These are phyloP conservation scores for Mucor indicus DNA, from an alignment of 371 early-diverging fungal species.

Conservation along the genomic window DNA sequence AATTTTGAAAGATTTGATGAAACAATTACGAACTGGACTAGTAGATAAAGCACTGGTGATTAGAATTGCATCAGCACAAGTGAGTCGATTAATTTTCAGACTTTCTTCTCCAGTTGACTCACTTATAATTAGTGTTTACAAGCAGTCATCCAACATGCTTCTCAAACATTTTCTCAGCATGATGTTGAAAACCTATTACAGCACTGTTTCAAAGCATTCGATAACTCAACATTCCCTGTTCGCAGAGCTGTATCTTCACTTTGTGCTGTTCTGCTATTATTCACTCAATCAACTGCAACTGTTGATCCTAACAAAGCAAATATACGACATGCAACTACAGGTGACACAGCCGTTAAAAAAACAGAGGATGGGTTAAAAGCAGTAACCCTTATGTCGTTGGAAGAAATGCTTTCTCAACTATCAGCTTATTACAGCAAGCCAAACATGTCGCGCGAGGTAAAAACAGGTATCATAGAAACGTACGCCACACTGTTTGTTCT, in stretches of 20 bases:
- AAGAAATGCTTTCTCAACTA: slow-evolving; percentile 69
- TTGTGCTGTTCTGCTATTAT: slow-evolving; percentile 57
- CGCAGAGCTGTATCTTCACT: slow-evolving; percentile 66
- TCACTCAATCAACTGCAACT: slow-evolving; percentile 48
- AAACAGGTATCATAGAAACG: slow-evolving; percentile 78
- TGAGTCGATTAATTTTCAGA: slow-evolving; percentile 28
- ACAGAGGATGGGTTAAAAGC: slow-evolving; percentile 24
- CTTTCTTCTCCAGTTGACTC: too few relatives aligned
- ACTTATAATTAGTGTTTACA: slow-evolving; percentile 54
- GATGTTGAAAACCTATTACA: slow-evolving; percentile 67
- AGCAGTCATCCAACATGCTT: slow-evolving; percentile 46
- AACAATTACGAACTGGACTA: slow-evolving; percentile 64
- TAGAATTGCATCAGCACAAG: slow-evolving; percentile 73
- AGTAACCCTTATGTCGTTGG: slow-evolving; percentile 53
- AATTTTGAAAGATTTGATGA: slow-evolving; percentile 73
- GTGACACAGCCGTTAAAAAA: slow-evolving; percentile 22
- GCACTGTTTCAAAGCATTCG: slow-evolving; percentile 64
- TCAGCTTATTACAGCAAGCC: slow-evolving; percentile 58
- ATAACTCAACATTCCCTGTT: slow-evolving; percentile 61
- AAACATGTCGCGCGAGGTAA: slow-evolving; percentile 64
- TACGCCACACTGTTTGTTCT: slow-evolving; percentile 73
- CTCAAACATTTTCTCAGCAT: slow-evolving; percentile 46
- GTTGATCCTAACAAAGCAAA: slow-evolving; percentile 37
- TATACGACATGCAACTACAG: slow-evolving; percentile 44
- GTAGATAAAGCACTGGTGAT: slow-evolving; percentile 75